A percentile compares a stretch with the other conserved stretches of the same genome.
phyloP scores from a whole-genome alignment of 2,329 filamentous ascomycete genomes.

The Ophiostoma triangulosporum region DNA sequence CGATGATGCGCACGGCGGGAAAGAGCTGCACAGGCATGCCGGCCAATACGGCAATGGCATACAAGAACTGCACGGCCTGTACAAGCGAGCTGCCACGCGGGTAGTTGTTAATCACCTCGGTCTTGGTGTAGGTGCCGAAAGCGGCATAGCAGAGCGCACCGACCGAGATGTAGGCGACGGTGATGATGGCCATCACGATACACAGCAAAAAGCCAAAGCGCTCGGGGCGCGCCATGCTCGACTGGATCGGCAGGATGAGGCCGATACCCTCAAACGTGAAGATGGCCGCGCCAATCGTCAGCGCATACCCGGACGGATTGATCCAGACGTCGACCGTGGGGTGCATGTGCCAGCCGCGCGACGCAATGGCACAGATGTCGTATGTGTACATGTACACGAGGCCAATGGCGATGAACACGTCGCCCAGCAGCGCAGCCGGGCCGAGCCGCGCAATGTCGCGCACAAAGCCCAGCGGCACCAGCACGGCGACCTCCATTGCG shows the following conservation, averaged over 20 bases:
- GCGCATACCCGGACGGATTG: slow-evolving; percentile 54
- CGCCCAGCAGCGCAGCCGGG: slow-evolving; percentile 53
- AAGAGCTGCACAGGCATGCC: slow-evolving; percentile 65
- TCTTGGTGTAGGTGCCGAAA: slow-evolving; percentile 54
- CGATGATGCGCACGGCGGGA: slow-evolving; percentile 58
- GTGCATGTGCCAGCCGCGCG: slow-evolving; percentile 37
- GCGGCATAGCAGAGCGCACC: slow-evolving; percentile 63
- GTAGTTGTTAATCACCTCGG: slow-evolving; percentile 65
- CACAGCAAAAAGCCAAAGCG: slow-evolving; percentile 53
- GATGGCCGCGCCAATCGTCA: slow-evolving; percentile 60
- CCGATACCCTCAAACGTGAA: slow-evolving; percentile 72
- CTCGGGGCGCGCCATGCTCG: slow-evolving; percentile 57
- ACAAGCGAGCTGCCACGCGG: slow-evolving; percentile 58
- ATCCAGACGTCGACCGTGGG: slow-evolving; percentile 48
- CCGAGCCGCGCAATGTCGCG: slow-evolving; percentile 65
- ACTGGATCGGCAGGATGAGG: slow-evolving; percentile 63
- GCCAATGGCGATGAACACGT: slow-evolving; percentile 58
- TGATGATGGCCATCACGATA: slow-evolving; percentile 60
- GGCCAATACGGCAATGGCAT: slow-evolving; percentile 59
- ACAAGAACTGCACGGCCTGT: slow-evolving; percentile 62
- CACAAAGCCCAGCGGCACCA: slow-evolving; percentile 56
- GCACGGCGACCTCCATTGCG: slow-evolving; percentile 47
- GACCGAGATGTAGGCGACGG: slow-evolving; percentile 57
- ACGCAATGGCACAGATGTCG: slow-evolving; percentile 44
- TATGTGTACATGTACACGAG: slow-evolving; percentile 62